Conservation (phyloP, 768 basidiomycete genomes). For the Tulasnella calospora region DNA sequence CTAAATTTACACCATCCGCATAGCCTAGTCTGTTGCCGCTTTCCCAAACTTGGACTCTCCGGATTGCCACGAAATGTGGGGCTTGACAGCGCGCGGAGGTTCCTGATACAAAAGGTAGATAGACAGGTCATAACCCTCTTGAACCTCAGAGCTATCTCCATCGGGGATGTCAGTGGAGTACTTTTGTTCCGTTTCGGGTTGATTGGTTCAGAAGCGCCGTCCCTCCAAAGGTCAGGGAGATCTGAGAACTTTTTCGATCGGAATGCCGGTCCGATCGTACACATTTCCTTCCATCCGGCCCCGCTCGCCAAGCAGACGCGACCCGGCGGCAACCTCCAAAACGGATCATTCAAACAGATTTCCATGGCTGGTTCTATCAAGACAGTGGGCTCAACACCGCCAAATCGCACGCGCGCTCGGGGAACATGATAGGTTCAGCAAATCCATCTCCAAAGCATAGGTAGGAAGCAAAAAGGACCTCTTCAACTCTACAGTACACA, state of each 20-base stretch:
- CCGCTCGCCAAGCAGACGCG: not conserved
- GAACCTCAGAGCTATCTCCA: too few relatives aligned
- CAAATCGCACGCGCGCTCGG: not conserved
- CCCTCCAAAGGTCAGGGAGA: not conserved
- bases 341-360: not conserved
- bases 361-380: not conserved
- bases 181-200: not conserved
- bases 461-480: not conserved
- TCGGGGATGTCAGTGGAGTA: too few relatives aligned
- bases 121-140: too few relatives aligned
- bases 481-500: not conserved
- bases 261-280: not conserved
- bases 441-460: not conserved
- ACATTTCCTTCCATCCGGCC: not conserved
- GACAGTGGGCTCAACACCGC: not conserved
- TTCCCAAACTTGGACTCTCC: too few relatives aligned
- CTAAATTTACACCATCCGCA: too few relatives aligned
- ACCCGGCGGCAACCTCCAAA: not conserved
- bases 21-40: too few relatives aligned
- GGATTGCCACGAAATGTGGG: too few relatives aligned
- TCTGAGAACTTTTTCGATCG: not conserved
- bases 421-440: not conserved
- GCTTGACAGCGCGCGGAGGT: too few relatives aligned
- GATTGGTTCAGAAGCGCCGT: not conserved
- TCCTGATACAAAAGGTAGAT: too few relatives aligned